Conservation (phyloP, 495 filamentous ascomycete species). For the Aspergillus cavernicola region DNA sequence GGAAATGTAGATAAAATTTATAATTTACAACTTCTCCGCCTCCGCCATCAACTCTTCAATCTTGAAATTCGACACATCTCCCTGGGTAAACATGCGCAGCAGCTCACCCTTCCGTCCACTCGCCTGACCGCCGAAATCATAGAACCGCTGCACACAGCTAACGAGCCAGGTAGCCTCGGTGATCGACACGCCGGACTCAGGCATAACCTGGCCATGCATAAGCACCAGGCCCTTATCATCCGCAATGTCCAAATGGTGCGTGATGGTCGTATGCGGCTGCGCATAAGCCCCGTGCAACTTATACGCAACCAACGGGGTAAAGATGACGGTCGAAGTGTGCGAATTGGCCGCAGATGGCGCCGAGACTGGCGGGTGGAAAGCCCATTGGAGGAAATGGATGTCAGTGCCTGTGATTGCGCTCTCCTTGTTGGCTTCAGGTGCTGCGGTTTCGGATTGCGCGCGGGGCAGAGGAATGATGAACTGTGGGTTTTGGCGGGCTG, state of each 20-base stretch:
- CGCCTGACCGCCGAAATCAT: slow-evolving; percentile 59
- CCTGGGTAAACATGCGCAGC: slow-evolving; percentile 75
- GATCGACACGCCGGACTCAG: slow-evolving; percentile 70
- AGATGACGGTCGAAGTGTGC: slow-evolving; percentile 75
- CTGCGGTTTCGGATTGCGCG: slow-evolving; percentile 22
- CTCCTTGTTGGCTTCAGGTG: slow-evolving; percentile 21
- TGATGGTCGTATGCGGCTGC: slow-evolving; percentile 87
- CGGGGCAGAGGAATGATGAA: slow-evolving; percentile 91
- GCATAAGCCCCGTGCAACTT: slow-evolving; percentile 87
- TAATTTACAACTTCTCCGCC: slow-evolving; percentile 61
- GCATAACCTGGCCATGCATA: slow-evolving; percentile 75
- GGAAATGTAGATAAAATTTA: slow-evolving; percentile 16
- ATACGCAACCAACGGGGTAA: slow-evolving; percentile 88
- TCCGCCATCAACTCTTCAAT: slow-evolving; percentile 83
- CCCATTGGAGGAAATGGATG: slow-evolving; percentile 55
- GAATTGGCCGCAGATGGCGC: slow-evolving; percentile 54
- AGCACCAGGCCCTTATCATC: slow-evolving; percentile 72
- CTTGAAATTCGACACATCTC: slow-evolving; percentile 67
- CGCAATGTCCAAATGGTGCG: slow-evolving; percentile 79
- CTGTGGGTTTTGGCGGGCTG: slow-evolving; percentile 71
- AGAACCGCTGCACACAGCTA: slow-evolving; percentile 95
- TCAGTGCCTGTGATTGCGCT: slow-evolving; percentile 31
- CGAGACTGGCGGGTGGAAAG: slow-evolving; percentile 81
- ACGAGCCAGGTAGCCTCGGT: slow-evolving; percentile 82
- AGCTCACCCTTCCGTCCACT: slow-evolving; percentile 55